These are phyloP conservation scores for Paecilomyces dactylethromorphus DNA, from an alignment of 2,329 filamentous ascomycete genomes.

Conservation along the genomic window DNA sequence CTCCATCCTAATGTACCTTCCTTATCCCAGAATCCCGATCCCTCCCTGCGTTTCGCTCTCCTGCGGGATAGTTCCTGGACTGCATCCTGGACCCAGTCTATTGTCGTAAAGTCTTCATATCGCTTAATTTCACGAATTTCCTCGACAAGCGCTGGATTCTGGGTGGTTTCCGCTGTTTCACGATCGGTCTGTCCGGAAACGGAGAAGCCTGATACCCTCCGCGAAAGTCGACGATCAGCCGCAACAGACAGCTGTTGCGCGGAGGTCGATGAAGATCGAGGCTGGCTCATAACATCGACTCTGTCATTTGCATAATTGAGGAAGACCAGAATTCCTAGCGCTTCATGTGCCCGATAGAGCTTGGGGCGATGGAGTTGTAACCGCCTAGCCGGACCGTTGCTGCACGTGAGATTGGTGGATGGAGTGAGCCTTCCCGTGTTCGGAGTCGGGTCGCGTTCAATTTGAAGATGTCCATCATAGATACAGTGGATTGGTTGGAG, in stretches of 20 bases:
- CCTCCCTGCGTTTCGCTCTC: slow-evolving; percentile 65
- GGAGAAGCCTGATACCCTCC: slow-evolving; percentile 48
- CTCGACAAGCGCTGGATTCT: slow-evolving; percentile 71
- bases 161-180: slow-evolving; percentile 54
- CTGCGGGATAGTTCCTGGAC: slow-evolving; percentile 80
- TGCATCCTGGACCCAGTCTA: slow-evolving; percentile 97
- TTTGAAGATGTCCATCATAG: neutral
- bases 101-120: slow-evolving; percentile 96
- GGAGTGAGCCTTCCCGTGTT: neutral
- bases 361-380: slow-evolving; percentile 1
- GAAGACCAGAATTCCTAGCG: slow-evolving; percentile 7
- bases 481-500: neutral
- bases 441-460: neutral
- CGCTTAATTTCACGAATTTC: slow-evolving; percentile 97
- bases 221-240: slow-evolving; percentile 25
- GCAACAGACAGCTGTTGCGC: slow-evolving; percentile 22
- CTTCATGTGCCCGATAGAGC: neutral
- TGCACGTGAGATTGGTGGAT: slow-evolving; percentile 1
- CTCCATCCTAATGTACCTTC: slow-evolving; percentile 69
- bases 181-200: slow-evolving; percentile 44
- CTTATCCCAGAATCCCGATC: slow-evolving; percentile 64
- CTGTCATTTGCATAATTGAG: slow-evolving; percentile 20
- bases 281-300: slow-evolving; percentile 36
- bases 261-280: slow-evolving; percentile 26
- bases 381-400: neutral